Evolutionary conservation across 2,329 filamentous ascomycete species (phyloP).

Genomic region (Talaromyces sp.): DNA sequence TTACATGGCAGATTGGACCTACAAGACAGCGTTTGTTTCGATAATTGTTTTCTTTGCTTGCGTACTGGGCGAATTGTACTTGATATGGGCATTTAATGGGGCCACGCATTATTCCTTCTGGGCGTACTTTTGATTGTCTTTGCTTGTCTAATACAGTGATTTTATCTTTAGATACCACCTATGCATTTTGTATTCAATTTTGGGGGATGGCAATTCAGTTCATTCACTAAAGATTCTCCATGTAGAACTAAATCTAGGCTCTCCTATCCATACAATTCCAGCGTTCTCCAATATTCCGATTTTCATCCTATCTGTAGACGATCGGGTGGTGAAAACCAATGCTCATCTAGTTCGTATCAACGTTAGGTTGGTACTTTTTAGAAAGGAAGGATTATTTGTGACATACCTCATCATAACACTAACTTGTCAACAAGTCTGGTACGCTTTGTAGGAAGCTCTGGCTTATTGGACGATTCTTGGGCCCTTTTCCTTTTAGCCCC

Average conservation of each 20-base stretch:
- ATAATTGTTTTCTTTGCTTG: conserved; percentile 16
- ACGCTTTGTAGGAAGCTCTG: neutral
- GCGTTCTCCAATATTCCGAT: neutral
- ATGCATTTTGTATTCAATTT: neutral
- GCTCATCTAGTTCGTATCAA: neutral
- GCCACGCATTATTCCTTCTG: neutral
- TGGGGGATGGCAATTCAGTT: neutral
- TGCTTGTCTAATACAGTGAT: neutral
- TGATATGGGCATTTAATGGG: neutral
- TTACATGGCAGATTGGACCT: conserved; percentile 39
- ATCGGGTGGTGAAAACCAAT: neutral
- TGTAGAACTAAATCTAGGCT: neutral
- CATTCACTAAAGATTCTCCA: neutral
- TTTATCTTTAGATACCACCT: neutral
- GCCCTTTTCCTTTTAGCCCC: neutral
- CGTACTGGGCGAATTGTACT: neutral
- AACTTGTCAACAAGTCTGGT: neutral
- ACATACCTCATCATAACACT: neutral
- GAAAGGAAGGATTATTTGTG: neutral
- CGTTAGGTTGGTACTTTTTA: neutral
- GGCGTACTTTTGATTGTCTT: neutral
- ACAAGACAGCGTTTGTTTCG: conserved; percentile 42
- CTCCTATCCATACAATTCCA: neutral
- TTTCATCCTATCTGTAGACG: neutral
- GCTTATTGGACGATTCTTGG: neutral